These are phyloP conservation scores for Coemansia erecta DNA, from an alignment of 192 early-diverging fungal genomes.

Conservation along the genomic window DNA sequence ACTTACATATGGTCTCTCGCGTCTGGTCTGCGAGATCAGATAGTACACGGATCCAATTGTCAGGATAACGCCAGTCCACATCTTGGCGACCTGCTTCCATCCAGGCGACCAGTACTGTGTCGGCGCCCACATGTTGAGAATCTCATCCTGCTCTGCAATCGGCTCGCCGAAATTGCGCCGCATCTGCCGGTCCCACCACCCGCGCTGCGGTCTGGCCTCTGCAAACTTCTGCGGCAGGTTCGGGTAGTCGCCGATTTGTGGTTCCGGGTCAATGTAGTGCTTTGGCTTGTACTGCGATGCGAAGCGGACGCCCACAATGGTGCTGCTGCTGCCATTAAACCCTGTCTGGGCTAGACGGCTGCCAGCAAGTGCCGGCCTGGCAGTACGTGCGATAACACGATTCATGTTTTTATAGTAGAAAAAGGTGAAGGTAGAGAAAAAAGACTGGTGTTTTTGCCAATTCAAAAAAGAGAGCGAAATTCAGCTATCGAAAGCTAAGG, in stretches of 20 bases:
- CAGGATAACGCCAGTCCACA: constrained; percentile 54
- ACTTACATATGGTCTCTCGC: constrained; percentile 60
- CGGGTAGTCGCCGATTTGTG: constrained; percentile 75
- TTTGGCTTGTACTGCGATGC: constrained; percentile 36
- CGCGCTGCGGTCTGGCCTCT: constrained; percentile 61
- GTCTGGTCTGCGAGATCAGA: constrained; percentile 51
- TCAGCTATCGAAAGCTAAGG: too few relatives aligned
- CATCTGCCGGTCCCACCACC: constrained; percentile 73
- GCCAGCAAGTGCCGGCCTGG: constrained; percentile 7
- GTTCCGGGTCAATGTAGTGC: constrained; percentile 56
- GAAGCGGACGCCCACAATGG: constrained; percentile 11
- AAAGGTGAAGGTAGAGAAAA: too few relatives aligned
- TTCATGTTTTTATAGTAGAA: too few relatives aligned
- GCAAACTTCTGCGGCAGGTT: constrained; percentile 65
- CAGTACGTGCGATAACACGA: too few relatives aligned
- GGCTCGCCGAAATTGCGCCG: constrained; percentile 74
- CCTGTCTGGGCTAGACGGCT: neutral
- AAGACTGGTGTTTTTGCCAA: too few relatives aligned
- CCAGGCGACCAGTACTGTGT: constrained; percentile 58
- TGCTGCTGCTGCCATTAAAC: neutral
- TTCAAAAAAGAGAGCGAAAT: too few relatives aligned
- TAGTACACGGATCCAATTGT: constrained; percentile 58
- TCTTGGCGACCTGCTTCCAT: constrained; percentile 58
- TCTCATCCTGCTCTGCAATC: constrained; percentile 69
- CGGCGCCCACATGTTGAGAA: constrained; percentile 67